Evolutionary conservation across 2,329 filamentous ascomycete genomes (phyloP).

Genomic region (Hypoxylon sp.): DNA sequence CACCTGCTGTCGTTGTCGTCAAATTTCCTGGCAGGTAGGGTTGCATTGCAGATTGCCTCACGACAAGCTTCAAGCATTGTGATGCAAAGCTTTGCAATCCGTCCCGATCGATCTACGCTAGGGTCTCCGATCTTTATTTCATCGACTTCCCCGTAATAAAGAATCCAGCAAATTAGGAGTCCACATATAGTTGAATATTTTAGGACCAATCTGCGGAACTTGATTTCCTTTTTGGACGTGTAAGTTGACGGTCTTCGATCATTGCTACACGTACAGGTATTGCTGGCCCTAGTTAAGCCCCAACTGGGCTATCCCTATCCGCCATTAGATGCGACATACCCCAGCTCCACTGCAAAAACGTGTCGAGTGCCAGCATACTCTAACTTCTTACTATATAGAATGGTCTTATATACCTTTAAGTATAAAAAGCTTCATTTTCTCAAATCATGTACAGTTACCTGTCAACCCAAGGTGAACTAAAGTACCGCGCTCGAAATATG

Average conservation of each 20-base stretch:
- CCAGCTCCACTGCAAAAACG: too few relatives aligned
- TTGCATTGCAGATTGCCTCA: slow-evolving; percentile 44
- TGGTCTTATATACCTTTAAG: too few relatives aligned
- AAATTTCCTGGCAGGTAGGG: slow-evolving; percentile 31
- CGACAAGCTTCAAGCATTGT: slow-evolving; percentile 40
- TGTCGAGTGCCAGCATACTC: too few relatives aligned
- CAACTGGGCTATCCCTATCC: too few relatives aligned
- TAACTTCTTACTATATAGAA: too few relatives aligned
- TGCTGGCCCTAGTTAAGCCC: too few relatives aligned
- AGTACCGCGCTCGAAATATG: neutral
- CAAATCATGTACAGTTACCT: too few relatives aligned
- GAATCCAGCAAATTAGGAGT: slow-evolving; percentile 5
- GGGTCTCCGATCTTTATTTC: slow-evolving; percentile 13
- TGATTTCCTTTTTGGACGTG: neutral
- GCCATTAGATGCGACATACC: too few relatives aligned
- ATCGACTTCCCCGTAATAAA: neutral
- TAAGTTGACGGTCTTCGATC: too few relatives aligned
- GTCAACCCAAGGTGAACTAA: neutral
- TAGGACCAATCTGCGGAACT: neutral
- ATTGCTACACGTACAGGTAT: too few relatives aligned
- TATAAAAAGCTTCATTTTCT: too few relatives aligned
- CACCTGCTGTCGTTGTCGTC: slow-evolving; percentile 28
- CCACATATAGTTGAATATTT: slow-evolving; percentile 3
- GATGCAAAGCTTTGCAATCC: slow-evolving; percentile 35
- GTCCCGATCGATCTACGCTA: slow-evolving; percentile 31